Evolutionary conservation across 257 asterid genomes (phyloP).

Genomic region (Solanum paucissectum): DNA sequence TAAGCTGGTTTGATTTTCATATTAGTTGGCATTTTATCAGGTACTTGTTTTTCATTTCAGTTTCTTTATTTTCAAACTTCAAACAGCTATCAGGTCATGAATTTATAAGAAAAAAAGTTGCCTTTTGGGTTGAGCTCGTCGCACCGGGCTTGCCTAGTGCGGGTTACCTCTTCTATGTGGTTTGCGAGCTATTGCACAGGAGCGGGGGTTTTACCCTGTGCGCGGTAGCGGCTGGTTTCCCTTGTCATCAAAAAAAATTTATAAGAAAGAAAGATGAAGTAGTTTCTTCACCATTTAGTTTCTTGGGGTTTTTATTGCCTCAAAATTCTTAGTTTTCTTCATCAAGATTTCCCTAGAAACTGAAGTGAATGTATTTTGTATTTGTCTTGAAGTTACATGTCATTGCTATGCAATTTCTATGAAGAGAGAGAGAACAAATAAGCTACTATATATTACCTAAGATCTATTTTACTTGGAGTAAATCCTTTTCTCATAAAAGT

Average conservation of each 20-base stretch:
- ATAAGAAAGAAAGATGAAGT: too few species aligned
- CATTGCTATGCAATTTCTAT: background rate
- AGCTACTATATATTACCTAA: background rate
- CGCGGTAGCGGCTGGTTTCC: too few species aligned
- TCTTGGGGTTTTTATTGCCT: background rate
- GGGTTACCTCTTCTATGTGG: too few species aligned
- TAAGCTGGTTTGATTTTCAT: background rate
- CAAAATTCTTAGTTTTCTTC: background rate
- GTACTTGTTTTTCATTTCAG: background rate
- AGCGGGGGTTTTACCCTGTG: too few species aligned
- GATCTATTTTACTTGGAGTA: background rate
- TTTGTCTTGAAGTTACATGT: background rate
- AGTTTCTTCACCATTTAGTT: background rate
- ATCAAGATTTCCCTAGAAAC: background rate
- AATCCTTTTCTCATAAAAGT: background rate
- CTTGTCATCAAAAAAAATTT: too few species aligned
- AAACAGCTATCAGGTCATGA: background rate
- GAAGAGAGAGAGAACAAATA: background rate
- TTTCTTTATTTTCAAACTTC: background rate
- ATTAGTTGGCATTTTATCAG: background rate
- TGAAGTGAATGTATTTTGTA: background rate
- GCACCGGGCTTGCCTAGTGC: too few species aligned
- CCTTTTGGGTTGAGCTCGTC: too few species aligned
- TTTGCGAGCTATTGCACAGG: too few species aligned
- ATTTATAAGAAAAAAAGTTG: background rate